These are phyloP conservation scores for Porpolomopsis calyptriformis DNA, from an alignment of 768 basidiomycete genomes.

Conservation along the genomic window DNA sequence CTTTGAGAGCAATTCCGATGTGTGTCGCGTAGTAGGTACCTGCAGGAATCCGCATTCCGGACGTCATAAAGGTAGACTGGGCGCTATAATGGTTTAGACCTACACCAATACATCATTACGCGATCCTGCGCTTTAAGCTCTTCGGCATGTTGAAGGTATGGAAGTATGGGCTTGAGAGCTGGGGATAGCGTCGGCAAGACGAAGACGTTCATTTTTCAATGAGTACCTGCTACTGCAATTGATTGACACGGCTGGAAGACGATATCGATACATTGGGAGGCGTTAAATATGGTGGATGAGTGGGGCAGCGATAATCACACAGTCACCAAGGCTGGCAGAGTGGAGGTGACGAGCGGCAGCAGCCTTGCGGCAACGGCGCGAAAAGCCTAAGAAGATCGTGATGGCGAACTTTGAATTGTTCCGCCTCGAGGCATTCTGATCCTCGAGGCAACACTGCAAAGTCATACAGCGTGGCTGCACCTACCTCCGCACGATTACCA, in stretches of 20 bases:
- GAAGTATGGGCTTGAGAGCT: slow-evolving; percentile 57
- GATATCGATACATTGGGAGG: background rate
- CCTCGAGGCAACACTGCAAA: no score
- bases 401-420: no score
- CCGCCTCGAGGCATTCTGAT: no score
- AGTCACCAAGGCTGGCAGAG: no score
- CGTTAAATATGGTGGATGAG: background rate
- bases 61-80: background rate
- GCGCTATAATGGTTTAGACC: slow-evolving; percentile 19
- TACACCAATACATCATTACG: slow-evolving; percentile 93
- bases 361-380: background rate
- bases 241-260: no score
- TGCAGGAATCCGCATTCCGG: slow-evolving; percentile 19
- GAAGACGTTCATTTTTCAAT: slow-evolving; percentile 33
- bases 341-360: no score
- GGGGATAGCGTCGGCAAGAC: slow-evolving; percentile 49
- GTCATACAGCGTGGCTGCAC: no score
- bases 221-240: no score
- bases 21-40: slow-evolving; percentile 90
- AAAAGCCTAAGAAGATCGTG: no score
- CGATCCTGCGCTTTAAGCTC: slow-evolving; percentile 79
- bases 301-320: background rate
- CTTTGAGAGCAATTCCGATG: slow-evolving; percentile 66
- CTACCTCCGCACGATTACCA: no score
- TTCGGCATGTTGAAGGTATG: slow-evolving; percentile 82